Percentiles rank a stretch among this genome's conserved stretches.
Evolutionary conservation across 345 rosid genomes (phyloP).

Genomic region (Bruguiera sexangula): DNA sequence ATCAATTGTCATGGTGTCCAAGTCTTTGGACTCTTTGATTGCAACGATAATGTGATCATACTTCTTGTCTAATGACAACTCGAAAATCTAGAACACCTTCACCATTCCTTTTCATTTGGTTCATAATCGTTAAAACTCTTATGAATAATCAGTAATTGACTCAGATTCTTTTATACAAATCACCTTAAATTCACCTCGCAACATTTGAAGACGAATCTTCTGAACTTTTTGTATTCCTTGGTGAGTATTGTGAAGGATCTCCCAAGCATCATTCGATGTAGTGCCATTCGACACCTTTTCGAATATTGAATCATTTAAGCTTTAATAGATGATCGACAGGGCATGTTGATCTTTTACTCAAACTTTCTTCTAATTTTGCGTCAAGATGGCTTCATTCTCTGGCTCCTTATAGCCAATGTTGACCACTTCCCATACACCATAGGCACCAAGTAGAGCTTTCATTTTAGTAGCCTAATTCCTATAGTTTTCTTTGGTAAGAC

Average conservation of each 20-base stretch:
- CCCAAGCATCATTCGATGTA: not conserved
- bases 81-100: too few species aligned
- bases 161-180: not conserved
- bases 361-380: too few species aligned
- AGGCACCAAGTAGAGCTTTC: too few species aligned
- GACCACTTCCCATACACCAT: too few species aligned
- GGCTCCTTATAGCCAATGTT: too few species aligned
- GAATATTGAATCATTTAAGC: not conserved
- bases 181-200: not conserved
- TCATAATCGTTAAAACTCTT: not conserved
- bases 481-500: too few species aligned
- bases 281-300: not conserved
- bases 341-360: not conserved
- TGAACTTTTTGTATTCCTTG: not conserved
- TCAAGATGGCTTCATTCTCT: too few species aligned
- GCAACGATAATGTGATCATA: not conserved
- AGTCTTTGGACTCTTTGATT: not conserved
- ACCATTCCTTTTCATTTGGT: not conserved
- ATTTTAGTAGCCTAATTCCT: too few species aligned
- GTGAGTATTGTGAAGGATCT: not conserved
- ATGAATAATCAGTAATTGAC: not conserved
- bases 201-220: not conserved
- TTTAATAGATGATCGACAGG: not conserved
- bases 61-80: not conserved
- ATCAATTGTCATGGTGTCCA: not conserved